Evolutionary conservation across 108 stramenopile species (phyloP).

Genomic region (Chaetoceros tenuissimus): DNA sequence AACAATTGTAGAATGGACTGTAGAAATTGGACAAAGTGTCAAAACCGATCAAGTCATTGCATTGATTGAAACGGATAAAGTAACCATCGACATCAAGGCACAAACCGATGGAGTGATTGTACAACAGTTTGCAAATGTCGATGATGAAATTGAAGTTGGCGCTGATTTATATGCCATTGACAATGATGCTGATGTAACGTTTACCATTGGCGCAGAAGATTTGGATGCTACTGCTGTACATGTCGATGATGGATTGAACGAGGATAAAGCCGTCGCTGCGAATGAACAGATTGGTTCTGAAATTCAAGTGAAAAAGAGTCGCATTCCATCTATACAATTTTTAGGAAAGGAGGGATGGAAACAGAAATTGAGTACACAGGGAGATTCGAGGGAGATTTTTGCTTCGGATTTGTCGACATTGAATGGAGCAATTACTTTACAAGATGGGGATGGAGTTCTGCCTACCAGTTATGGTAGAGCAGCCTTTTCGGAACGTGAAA

Average conservation of each 20-base stretch:
- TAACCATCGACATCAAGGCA: constrained; percentile 89
- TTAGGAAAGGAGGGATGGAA: constrained; percentile 86
- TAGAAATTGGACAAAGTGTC: constrained; percentile 55
- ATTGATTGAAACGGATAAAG: constrained; percentile 88
- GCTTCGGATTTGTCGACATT: too few species aligned
- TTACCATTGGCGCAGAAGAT: too few species aligned
- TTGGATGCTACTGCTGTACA: constrained; percentile 15
- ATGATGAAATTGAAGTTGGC: constrained; percentile 81
- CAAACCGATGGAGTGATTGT: constrained; percentile 65
- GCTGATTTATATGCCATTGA: constrained; percentile 67
- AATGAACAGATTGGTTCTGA: too few species aligned
- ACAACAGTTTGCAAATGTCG: constrained; percentile 61
- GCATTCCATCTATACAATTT: constrained; percentile 84
- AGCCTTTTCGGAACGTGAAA: constrained; percentile 78
- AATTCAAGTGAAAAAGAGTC: constrained; percentile 7
- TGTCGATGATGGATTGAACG: constrained; percentile 9
- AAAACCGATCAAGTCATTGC: constrained; percentile 80
- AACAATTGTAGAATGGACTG: constrained; percentile 85
- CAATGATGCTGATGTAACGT: constrained; percentile 8
- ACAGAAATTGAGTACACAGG: constrained; percentile 8
- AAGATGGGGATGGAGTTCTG: too few species aligned
- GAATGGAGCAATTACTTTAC: too few species aligned
- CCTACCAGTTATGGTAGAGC: constrained; percentile 87
- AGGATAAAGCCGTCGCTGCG: too few species aligned
- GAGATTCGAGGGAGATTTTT: constrained; percentile 3